A percentile compares a stretch with the other conserved stretches of the same genome.
These are phyloP conservation scores for Trichophyton benhamiae DNA, from an alignment of 2,329 filamentous ascomycete species.

Conservation along the genomic window DNA sequence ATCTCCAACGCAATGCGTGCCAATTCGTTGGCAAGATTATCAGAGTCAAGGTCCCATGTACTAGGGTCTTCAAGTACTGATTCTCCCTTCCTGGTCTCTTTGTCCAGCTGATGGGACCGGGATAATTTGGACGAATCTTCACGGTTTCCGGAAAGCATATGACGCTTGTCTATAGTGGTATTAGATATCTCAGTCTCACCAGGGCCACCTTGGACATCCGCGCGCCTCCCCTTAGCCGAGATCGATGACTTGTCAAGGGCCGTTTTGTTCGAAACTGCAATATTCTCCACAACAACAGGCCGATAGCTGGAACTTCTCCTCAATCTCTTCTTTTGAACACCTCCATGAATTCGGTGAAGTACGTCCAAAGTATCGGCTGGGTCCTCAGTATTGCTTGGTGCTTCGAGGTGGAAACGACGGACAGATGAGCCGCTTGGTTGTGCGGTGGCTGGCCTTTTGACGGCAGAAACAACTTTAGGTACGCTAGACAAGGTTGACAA, in stretches of 20 bases:
- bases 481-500: background rate
- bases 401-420: constrained; percentile 31
- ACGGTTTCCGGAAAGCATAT: no score
- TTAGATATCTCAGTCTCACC: no score
- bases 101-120: no score
- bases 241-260: background rate
- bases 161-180: no score
- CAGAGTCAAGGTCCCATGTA: constrained; percentile 33
- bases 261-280: constrained; percentile 17
- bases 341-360: constrained; percentile 20
- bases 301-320: constrained; percentile 17
- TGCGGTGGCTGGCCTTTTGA: background rate
- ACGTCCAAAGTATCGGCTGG: background rate
- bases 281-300: constrained; percentile 31
- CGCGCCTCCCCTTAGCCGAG: background rate
- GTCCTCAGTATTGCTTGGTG: constrained; percentile 14
- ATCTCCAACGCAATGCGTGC: constrained; percentile 33
- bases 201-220: no score
- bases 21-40: constrained; percentile 31
- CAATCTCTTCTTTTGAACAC: constrained; percentile 27
- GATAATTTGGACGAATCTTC: no score
- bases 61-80: constrained; percentile 26
- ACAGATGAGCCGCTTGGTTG: constrained; percentile 13
- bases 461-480: background rate
- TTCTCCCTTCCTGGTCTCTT: constrained; percentile 19